phyloP scores from a whole-genome alignment of 495 filamentous ascomycete genomes.

The Penicilliopsis zonata region DNA sequence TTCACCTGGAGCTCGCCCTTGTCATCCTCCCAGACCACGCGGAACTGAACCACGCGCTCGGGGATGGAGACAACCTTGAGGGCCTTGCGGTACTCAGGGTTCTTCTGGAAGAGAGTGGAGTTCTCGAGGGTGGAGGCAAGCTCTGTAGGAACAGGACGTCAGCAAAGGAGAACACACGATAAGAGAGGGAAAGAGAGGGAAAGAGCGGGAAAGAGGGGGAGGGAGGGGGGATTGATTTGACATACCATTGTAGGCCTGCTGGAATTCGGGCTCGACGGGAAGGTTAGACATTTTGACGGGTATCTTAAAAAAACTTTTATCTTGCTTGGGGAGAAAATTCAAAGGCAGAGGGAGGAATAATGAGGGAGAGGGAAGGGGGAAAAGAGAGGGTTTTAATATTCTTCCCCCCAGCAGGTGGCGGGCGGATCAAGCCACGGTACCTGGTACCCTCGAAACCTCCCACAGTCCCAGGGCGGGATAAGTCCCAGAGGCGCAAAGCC shows the following conservation, averaged over 20 bases:
- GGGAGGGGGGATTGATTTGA: too few relatives aligned
- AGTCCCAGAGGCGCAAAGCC: too few relatives aligned
- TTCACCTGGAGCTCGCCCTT: constrained; percentile 73
- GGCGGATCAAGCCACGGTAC: too few relatives aligned
- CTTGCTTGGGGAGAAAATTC: too few relatives aligned
- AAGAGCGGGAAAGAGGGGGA: constrained; percentile 1
- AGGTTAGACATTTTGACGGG: constrained; percentile 65
- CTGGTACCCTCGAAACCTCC: too few relatives aligned
- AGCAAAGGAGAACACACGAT: too few relatives aligned
- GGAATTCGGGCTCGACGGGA: constrained; percentile 87
- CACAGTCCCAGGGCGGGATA: neutral
- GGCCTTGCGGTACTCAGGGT: constrained; percentile 88
- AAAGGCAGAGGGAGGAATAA: too few relatives aligned
- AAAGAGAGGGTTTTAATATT: too few relatives aligned
- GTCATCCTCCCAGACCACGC: constrained; percentile 94
- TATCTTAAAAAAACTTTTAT: neutral
- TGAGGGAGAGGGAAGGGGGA: too few relatives aligned
- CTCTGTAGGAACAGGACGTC: constrained; percentile 41
- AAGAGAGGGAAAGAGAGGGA: neutral
- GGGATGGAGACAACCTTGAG: constrained; percentile 81
- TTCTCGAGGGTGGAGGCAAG: constrained; percentile 88
- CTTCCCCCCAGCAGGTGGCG: too few relatives aligned
- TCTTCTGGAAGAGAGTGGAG: constrained; percentile 83
- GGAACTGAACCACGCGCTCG: constrained; percentile 95
- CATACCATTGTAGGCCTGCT: constrained; percentile 95